Evolutionary conservation across 352 stramenopile species (phyloP), one percentile per base, ranked within the genome.

Genomic region (Globisporangium radiosum): DNA sequence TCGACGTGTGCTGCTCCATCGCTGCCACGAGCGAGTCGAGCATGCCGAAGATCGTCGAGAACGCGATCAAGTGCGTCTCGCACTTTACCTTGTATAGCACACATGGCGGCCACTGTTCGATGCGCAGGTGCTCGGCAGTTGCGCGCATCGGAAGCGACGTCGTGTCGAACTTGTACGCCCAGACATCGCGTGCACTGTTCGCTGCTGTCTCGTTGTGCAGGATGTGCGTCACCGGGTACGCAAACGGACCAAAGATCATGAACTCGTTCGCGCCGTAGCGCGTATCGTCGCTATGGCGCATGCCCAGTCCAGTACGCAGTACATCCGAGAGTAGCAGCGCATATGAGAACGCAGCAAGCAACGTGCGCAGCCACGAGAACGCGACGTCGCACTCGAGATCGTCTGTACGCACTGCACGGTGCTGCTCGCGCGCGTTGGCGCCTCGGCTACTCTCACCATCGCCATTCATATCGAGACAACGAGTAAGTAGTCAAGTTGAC

Each of bases 291-390:
- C 19, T 25, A 25, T 25, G 19, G 19, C 19, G 36, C 25, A 65
- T 56, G 37, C 25, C 48, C 2, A 54, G 2, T 15, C 58, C 51
- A 7, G 64, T 55, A 4, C 64, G 56, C 7, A 62, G 39, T 7
- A 70, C 60, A 14, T 70, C 64, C 4, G 60, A 66, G 36, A 68
- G 54, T 17, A 68, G 25, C 3, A 70, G 54, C 13, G 43, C 44
- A 25, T 68, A 68, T 2, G 64, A 63, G 44, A 67, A 42, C 2
- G 63, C 7, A 4, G 56, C 59, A 11, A 64, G n/a, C 17, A 64
- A 15, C 13, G 11, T 47, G 8, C 33, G 19, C 42, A 44, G 42
- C 49, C 49, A 64, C 40, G 42, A 60, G 43, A 47, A 17, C 11
- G 11, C 43, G 7, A 47, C 3, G 43, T 47, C 43, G 11, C 43